These are phyloP conservation scores for Ophiostoma montium DNA, from an alignment of 2,329 filamentous ascomycete genomes.

Conservation along the genomic window DNA sequence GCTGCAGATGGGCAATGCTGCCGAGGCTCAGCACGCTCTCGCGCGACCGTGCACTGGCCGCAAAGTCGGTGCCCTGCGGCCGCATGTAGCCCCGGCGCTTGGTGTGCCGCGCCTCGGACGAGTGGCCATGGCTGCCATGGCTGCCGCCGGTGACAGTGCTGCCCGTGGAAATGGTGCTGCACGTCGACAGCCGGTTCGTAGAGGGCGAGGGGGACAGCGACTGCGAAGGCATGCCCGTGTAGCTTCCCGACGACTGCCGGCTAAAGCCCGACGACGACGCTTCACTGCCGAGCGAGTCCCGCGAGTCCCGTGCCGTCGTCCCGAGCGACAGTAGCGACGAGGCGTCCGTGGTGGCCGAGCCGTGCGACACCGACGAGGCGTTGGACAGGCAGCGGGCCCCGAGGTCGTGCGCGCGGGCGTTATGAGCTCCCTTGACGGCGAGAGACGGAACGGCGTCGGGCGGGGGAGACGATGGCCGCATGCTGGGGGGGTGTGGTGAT, in stretches of 20 bases:
- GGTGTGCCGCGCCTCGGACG: conserved; percentile 17
- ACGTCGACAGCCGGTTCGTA: conserved; percentile 47
- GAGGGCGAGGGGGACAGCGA: conserved; percentile 17
- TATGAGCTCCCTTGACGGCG: conserved; percentile 21
- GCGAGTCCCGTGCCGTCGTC: conserved; percentile 16
- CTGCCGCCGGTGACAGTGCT: conserved; percentile 19
- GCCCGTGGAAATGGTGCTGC: conserved; percentile 31
- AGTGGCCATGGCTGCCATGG: conserved; percentile 5
- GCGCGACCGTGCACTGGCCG: conserved; percentile 73
- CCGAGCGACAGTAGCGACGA: conserved; percentile 19
- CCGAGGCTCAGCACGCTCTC: conserved; percentile 94
- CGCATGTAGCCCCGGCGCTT: conserved; percentile 73
- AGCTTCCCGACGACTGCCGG: conserved; percentile 51
- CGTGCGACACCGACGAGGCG: conserved; percentile 43
- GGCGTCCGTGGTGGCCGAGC: conserved; percentile 34
- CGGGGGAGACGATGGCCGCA: conserved; percentile 45
- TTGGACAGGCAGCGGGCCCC: conserved; percentile 47
- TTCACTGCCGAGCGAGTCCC: conserved; percentile 39
- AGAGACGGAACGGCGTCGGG: conserved; percentile 48
- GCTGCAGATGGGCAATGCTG: conserved; percentile 93
- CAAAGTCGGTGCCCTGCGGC: conserved; percentile 77
- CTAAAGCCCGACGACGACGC: conserved; percentile 32
- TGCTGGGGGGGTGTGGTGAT: conserved; percentile 10
- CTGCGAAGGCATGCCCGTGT: conserved; percentile 27
- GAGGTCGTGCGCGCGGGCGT: conserved; percentile 36